These are phyloP conservation scores for Aspergillus coremiiformis DNA, from an alignment of 495 filamentous ascomycete species.

Conservation along the genomic window DNA sequence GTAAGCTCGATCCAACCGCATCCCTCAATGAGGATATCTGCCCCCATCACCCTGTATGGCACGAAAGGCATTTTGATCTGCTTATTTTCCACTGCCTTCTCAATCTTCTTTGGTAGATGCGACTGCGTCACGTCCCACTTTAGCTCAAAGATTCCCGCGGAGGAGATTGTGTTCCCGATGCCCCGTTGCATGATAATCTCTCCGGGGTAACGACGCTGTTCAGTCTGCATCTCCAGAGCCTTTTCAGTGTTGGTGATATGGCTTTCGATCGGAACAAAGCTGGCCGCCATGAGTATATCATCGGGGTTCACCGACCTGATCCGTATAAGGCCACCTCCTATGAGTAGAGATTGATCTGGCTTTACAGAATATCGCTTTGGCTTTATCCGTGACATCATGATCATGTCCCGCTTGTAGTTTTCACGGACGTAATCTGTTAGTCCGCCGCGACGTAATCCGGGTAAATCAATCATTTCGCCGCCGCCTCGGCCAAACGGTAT, in stretches of 20 bases:
- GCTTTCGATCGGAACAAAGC: constrained; percentile 65
- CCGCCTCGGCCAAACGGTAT: constrained; percentile 75
- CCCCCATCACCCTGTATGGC: constrained; percentile 69
- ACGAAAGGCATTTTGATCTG: constrained; percentile 34
- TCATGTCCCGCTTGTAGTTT: constrained; percentile 54
- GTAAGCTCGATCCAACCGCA: constrained; percentile 89
- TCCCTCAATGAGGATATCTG: constrained; percentile 85
- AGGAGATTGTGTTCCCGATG: constrained; percentile 44
- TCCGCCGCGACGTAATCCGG: constrained; percentile 68
- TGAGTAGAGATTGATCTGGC: constrained; percentile 71
- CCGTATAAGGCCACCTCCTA: constrained; percentile 78
- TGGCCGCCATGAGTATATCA: constrained; percentile 60
- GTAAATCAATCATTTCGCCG: constrained; percentile 92
- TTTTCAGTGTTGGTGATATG: constrained; percentile 76
- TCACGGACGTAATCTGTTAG: constrained; percentile 61
- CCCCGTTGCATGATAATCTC: constrained; percentile 52
- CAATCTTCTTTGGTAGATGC: constrained; percentile 32
- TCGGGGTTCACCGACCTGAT: constrained; percentile 67
- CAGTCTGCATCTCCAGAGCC: constrained; percentile 58
- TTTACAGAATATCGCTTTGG: constrained; percentile 65
- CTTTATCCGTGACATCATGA: constrained; percentile 65
- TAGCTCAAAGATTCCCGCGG: constrained; percentile 68
- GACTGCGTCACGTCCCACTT: constrained; percentile 71
- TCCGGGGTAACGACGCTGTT: constrained; percentile 46
- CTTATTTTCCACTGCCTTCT: constrained; percentile 29